Conservation (phyloP, 1,284 basidiomycete species). For the Ustilago bromivora region DNA sequence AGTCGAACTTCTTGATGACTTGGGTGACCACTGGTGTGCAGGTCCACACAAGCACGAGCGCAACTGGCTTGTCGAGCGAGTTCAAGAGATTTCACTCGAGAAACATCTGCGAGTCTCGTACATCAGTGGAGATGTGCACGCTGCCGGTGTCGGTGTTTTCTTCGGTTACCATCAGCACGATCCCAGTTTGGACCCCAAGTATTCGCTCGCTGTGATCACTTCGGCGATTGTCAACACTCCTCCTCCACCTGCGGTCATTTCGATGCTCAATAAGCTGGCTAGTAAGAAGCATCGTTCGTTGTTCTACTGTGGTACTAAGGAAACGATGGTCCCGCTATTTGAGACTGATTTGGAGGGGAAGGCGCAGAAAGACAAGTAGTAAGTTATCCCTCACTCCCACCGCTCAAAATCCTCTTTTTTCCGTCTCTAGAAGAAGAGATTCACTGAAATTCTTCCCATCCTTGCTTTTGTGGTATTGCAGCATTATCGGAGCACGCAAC, state of each 20-base stretch:
- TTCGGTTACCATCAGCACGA: slow-evolving; percentile 56
- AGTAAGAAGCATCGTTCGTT: slow-evolving; percentile 79
- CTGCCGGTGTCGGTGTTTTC: slow-evolving; percentile 57
- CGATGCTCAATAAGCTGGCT: slow-evolving; percentile 83
- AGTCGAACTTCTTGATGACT: slow-evolving; percentile 69
- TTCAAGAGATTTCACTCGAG: slow-evolving; percentile 62
- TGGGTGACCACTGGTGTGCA: slow-evolving; percentile 81
- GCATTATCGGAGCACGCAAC: slow-evolving; percentile 87
- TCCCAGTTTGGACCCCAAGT: slow-evolving; percentile 62
- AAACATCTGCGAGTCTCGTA: slow-evolving; percentile 62
- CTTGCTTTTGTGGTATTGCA: neutral
- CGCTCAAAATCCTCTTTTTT: slow-evolving; percentile 31
- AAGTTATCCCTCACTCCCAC: neutral
- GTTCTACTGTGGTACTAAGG: slow-evolving; percentile 75
- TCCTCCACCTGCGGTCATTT: slow-evolving; percentile 81
- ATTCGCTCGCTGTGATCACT: slow-evolving; percentile 66
- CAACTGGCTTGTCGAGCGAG: slow-evolving; percentile 84
- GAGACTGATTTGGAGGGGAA: slow-evolving; percentile 81
- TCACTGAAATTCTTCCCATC: slow-evolving; percentile 32
- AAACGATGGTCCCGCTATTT: slow-evolving; percentile 82
- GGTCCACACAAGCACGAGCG: slow-evolving; percentile 80
- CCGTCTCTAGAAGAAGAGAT: neutral
- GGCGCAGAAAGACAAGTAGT: slow-evolving; percentile 74
- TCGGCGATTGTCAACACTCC: slow-evolving; percentile 71
- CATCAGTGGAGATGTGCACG: slow-evolving; percentile 68